Evolutionary conservation across 1,284 basidiomycete species (phyloP).

Genomic region (Ceratobasidium sp.): DNA sequence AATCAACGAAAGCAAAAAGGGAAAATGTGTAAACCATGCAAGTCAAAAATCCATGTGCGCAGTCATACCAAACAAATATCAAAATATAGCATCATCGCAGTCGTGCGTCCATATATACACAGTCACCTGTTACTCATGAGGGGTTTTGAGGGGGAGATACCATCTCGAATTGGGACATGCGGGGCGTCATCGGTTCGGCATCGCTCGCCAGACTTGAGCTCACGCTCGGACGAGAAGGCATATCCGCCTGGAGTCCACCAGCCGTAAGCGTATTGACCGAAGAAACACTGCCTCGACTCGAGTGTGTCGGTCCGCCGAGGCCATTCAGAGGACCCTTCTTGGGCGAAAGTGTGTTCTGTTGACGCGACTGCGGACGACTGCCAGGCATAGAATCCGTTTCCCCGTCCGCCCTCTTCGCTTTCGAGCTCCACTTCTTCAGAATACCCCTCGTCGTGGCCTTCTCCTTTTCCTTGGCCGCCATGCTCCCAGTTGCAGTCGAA

Average conservation of each 20-base stretch:
- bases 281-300: constrained; percentile 12
- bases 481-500: neutral
- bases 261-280: constrained; percentile 27
- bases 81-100: neutral
- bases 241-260: constrained; percentile 15
- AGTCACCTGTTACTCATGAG: constrained; percentile 5
- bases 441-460: constrained; percentile 24
- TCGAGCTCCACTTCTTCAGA: constrained; percentile 30
- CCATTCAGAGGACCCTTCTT: constrained; percentile 13
- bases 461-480: neutral
- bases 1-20: constrained; percentile 22
- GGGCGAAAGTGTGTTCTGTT: constrained; percentile 11
- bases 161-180: constrained; percentile 45
- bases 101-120: constrained; percentile 5
- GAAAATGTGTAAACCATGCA: neutral
- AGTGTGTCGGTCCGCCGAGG: constrained; percentile 4
- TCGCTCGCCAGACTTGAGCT: constrained; percentile 34
- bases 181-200: constrained; percentile 43
- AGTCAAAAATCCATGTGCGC: constrained; percentile 31
- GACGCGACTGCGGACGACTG: constrained; percentile 1
- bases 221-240: constrained; percentile 30
- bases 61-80: constrained; percentile 24
- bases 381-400: neutral
- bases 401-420: constrained; percentile 9
- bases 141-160: constrained; percentile 38